phyloP scores from a whole-genome alignment of 2,329 filamentous ascomycete genomes.

The Exserohilum turcica region DNA sequence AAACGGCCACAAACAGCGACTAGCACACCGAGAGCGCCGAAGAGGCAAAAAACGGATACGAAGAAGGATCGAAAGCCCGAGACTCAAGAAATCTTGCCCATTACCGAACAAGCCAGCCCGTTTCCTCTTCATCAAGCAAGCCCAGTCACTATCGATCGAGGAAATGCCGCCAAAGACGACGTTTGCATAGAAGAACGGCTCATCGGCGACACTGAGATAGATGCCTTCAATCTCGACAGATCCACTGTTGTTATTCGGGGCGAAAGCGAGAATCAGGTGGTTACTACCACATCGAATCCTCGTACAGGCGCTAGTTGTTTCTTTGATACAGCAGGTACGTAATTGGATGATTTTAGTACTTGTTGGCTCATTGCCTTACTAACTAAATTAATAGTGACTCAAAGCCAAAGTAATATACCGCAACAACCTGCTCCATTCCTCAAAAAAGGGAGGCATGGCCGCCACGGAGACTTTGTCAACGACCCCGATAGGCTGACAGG shows the following conservation, averaged over 20 bases:
- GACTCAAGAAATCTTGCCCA: not conserved
- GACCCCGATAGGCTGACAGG: constrained; percentile 27
- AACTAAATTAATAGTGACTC: not conserved
- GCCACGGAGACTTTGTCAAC: constrained; percentile 19
- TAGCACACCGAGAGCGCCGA: constrained; percentile 5
- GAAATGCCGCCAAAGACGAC: not conserved
- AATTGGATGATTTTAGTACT: not conserved
- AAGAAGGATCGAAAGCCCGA: constrained; percentile 10
- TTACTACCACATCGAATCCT: constrained; percentile 5
- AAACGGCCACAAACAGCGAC: not conserved
- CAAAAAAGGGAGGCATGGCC: constrained; percentile 31
- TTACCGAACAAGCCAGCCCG: no score
- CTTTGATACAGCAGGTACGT: constrained; percentile 9
- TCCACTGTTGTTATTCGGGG: constrained; percentile 3
- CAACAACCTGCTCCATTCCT: constrained; percentile 15
- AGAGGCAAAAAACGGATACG: constrained; percentile 10
- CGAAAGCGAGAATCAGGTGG: not conserved
- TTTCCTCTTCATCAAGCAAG: no score
- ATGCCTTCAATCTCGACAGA: not conserved
- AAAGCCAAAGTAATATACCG: not conserved
- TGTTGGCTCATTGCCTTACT: not conserved
- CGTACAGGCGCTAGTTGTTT: not conserved
- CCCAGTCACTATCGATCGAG: no score
- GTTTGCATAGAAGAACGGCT: no score
- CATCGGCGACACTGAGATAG: not conserved